Evolutionary conservation across 495 filamentous ascomycete genomes (phyloP).

Genomic region (Immersiella caudata): DNA sequence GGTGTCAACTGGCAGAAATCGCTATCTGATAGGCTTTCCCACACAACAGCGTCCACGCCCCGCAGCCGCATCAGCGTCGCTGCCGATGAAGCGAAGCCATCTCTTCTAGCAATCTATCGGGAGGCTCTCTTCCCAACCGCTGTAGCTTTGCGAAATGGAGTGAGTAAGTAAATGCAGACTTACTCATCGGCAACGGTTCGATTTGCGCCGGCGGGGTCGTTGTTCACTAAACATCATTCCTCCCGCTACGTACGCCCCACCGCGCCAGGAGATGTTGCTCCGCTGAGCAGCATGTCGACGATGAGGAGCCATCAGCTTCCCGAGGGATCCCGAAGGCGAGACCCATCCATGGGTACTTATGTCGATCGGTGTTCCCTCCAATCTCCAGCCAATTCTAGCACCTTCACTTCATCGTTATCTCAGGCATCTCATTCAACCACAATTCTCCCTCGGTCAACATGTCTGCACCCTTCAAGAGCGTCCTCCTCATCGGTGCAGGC

Average conservation of each 20-base stretch:
- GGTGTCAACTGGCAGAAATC: too few species aligned
- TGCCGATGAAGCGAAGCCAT: background rate
- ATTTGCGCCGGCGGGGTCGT: background rate
- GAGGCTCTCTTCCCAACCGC: background rate
- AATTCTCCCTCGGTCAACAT: background rate
- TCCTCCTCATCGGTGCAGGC: constrained; percentile 34
- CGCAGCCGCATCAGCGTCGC: too few species aligned
- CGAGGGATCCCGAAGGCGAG: too few species aligned
- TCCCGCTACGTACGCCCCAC: background rate
- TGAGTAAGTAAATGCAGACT: background rate
- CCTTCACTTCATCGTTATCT: background rate
- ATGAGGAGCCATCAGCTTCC: too few species aligned
- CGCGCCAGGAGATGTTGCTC: too few species aligned
- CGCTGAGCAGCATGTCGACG: too few species aligned
- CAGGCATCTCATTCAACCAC: background rate
- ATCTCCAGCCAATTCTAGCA: too few species aligned
- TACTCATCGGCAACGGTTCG: background rate
- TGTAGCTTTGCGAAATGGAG: background rate
- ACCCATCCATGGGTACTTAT: too few species aligned
- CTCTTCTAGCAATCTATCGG: background rate
- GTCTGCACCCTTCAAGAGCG: constrained; percentile 26
- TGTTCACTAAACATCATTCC: background rate
- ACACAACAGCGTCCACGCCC: too few species aligned
- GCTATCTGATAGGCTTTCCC: too few species aligned
- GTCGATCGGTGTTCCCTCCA: too few species aligned